These are phyloP conservation scores for Camelina neglecta DNA, from an alignment of 345 rosid species.

Conservation along the genomic window DNA sequence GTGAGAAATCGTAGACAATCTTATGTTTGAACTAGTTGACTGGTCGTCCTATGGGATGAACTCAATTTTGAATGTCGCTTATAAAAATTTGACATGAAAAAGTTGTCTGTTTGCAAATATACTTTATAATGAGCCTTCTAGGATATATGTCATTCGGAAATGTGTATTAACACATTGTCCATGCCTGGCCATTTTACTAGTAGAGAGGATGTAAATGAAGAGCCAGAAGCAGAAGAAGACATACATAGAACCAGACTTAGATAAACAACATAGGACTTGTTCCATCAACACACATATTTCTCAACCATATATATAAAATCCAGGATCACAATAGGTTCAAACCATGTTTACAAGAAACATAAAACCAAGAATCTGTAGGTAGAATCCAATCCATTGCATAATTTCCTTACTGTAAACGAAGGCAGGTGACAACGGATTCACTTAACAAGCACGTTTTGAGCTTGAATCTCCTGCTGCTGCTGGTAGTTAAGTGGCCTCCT, in stretches of 20 bases:
- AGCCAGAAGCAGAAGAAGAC: neutral
- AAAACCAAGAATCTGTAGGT: neutral
- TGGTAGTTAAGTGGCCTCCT: slow-evolving; percentile 87
- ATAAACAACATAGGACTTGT: slow-evolving; percentile 12
- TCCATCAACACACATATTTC: neutral
- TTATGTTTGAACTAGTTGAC: too few relatives aligned
- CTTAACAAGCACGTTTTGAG: slow-evolving; percentile 56
- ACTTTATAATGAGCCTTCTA: too few relatives aligned
- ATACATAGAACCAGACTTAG: neutral
- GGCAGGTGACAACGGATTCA: slow-evolving; percentile 24
- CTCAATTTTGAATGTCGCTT: too few relatives aligned
- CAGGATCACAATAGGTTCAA: neutral
- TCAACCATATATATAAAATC: neutral
- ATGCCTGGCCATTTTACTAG: too few relatives aligned
- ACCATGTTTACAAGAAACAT: slow-evolving; percentile 28
- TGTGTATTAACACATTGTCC: too few relatives aligned
- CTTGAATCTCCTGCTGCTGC: slow-evolving; percentile 88
- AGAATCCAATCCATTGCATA: neutral
- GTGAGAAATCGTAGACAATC: too few relatives aligned
- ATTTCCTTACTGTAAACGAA: neutral
- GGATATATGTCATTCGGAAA: too few relatives aligned
- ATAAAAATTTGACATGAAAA: too few relatives aligned
- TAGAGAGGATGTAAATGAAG: neutral
- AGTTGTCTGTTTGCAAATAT: too few relatives aligned
- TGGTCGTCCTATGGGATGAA: too few relatives aligned